Evolutionary conservation across 1,284 basidiomycete species (phyloP).

Genomic region (Microbotryomycetes sp.): DNA sequence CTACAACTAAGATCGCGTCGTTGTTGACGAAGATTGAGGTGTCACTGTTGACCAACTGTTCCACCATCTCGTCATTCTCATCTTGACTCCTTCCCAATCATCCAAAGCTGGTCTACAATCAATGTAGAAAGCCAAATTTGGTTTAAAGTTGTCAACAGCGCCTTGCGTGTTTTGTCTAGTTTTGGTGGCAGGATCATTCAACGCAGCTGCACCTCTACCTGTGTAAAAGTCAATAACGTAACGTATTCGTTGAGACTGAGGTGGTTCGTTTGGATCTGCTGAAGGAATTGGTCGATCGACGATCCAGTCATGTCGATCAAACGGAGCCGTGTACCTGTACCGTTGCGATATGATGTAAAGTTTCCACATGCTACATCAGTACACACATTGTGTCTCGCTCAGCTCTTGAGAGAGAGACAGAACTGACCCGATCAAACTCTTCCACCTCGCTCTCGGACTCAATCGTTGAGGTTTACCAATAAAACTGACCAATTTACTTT

Average conservation of each 20-base stretch:
- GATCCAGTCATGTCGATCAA: slow-evolving; percentile 96
- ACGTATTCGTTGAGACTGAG: slow-evolving; percentile 71
- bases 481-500: slow-evolving; percentile 71
- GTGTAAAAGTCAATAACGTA: slow-evolving; percentile 99
- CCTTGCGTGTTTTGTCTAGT: slow-evolving; percentile 24
- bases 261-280: not conserved
- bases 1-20: too few relatives aligned
- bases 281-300: slow-evolving; percentile 58
- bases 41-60: not conserved
- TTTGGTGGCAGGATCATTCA: slow-evolving; percentile 33
- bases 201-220: slow-evolving; percentile 53
- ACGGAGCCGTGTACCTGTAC: slow-evolving; percentile 83
- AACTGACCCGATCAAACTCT: slow-evolving; percentile 76
- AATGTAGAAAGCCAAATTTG: slow-evolving; percentile 67
- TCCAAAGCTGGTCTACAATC: slow-evolving; percentile 92
- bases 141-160: slow-evolving; percentile 6
- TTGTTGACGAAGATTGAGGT: not conserved
- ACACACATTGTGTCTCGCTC: slow-evolving; percentile 1
- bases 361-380: not conserved
- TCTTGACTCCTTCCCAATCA: slow-evolving; percentile 77
- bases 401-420: slow-evolving; percentile 1
- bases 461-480: slow-evolving; percentile 67
- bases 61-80: slow-evolving; percentile 45
- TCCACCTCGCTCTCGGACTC: slow-evolving; percentile 74
- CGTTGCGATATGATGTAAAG: not conserved